These are phyloP conservation scores for Amphicarpaea edgeworthii DNA, from an alignment of 306 rosid genomes.

Conservation along the genomic window DNA sequence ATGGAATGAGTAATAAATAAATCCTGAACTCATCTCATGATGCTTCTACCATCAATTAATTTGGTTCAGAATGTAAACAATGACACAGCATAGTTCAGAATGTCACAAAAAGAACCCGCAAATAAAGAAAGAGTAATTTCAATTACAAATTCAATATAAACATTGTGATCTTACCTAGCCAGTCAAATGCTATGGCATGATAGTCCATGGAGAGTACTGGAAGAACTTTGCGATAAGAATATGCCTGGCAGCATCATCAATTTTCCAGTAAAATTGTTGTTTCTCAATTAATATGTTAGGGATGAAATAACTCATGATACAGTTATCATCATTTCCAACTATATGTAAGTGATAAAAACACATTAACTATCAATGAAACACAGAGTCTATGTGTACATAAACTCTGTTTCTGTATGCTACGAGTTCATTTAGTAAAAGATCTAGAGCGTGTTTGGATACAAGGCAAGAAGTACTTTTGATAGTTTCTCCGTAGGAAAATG, in stretches of 20 bases:
- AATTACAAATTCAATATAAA: slow-evolving; percentile 31
- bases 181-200: slow-evolving; percentile 79
- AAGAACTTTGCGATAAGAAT: slow-evolving; percentile 88
- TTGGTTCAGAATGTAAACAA: too few relatives aligned
- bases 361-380: background rate
- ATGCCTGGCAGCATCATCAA: slow-evolving; percentile 67
- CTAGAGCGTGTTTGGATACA: too few relatives aligned
- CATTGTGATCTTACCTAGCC: slow-evolving; percentile 70
- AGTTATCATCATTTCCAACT: background rate
- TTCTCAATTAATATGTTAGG: slow-evolving; percentile 10
- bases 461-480: too few relatives aligned
- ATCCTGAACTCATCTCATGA: too few relatives aligned
- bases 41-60: too few relatives aligned
- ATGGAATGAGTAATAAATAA: too few relatives aligned
- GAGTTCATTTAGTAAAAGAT: background rate
- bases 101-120: background rate
- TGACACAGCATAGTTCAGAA: slow-evolving; percentile 29
- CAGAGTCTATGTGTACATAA: background rate
- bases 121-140: slow-evolving; percentile 13
- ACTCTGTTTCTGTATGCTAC: background rate
- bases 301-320: slow-evolving; percentile 4
- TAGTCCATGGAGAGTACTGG: slow-evolving; percentile 72
- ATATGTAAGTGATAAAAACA: background rate
- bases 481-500: too few relatives aligned
- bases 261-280: slow-evolving; percentile 30